A percentile compares a stretch with the other conserved stretches of the same genome.
Conservation (phyloP, 305 asterid genomes). For the Ilex paraguariensis region DNA sequence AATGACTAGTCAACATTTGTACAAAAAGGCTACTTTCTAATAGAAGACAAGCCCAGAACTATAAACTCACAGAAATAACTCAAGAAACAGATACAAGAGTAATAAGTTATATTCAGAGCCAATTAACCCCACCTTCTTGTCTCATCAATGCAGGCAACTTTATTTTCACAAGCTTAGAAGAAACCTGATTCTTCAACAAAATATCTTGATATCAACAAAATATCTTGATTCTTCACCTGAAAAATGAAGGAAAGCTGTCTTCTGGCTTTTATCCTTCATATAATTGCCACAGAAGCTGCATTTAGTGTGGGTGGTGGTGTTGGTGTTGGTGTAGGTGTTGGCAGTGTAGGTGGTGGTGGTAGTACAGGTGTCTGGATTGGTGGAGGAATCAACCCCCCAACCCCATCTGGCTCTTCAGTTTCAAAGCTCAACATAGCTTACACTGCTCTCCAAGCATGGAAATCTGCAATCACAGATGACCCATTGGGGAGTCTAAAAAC, state of each 20-base stretch:
- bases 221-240: conserved; percentile 3
- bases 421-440: conserved; percentile 38
- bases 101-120: too few species aligned
- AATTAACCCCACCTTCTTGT: background rate
- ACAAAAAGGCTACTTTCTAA: too few species aligned
- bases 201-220: background rate
- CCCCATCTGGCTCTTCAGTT: conserved; percentile 20
- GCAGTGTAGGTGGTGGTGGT: conserved; percentile 8
- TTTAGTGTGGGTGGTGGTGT: conserved; percentile 17
- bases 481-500: conserved; percentile 47
- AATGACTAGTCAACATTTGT: too few species aligned
- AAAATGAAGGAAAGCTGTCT: conserved; percentile 19
- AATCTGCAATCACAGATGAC: conserved; percentile 63
- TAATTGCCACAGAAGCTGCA: conserved; percentile 14
- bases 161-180: conserved; percentile 5
- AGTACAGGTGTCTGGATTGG: conserved; percentile 48
- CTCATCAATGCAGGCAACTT: conserved; percentile 5
- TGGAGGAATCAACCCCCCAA: conserved; percentile 39
- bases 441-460: conserved; percentile 84
- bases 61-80: too few species aligned
- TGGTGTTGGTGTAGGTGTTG: conserved; percentile 15
- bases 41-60: too few species aligned
- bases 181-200: too few species aligned
- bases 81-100: too few species aligned
- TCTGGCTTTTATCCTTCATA: conserved; percentile 17